A percentile compares a stretch with the other conserved stretches of the same genome.
Conservation (phyloP, 306 rosid genomes). For the Boehmeria nivea region DNA sequence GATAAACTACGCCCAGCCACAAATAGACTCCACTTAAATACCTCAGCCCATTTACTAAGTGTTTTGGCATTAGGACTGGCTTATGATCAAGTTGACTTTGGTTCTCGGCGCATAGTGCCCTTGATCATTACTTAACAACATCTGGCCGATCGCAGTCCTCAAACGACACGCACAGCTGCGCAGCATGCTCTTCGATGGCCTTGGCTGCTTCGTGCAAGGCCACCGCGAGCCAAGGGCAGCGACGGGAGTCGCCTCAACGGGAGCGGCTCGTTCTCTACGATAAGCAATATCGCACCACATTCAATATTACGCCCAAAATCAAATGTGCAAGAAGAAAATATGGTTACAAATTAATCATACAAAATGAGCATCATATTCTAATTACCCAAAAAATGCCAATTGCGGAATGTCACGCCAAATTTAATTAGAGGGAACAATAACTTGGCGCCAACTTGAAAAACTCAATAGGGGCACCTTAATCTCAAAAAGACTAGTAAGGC, state of each 20-base stretch:
- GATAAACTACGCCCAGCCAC: not conserved
- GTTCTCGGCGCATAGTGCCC: conserved; percentile 72
- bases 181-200: conserved; percentile 66
- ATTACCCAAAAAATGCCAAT: too few species aligned
- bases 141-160: conserved; percentile 81
- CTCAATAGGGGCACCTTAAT: too few species aligned
- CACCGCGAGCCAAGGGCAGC: conserved; percentile 51
- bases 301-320: too few species aligned
- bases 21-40: conserved; percentile 46
- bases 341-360: too few species aligned
- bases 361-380: not conserved
- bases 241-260: conserved; percentile 20
- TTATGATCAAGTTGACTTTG: conserved; percentile 53
- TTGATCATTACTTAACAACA: conserved; percentile 66
- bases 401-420: too few species aligned
- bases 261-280: conserved; percentile 36
- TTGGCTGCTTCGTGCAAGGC: conserved; percentile 76
- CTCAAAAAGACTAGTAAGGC: too few species aligned
- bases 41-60: conserved; percentile 89
- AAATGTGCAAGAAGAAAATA: too few species aligned
- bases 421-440: too few species aligned
- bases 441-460: too few species aligned
- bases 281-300: not conserved
- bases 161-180: conserved; percentile 66
- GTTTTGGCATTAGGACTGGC: conserved; percentile 70